phyloP scores from a whole-genome alignment of 257 asterid species.

The Apocynum venetum region DNA sequence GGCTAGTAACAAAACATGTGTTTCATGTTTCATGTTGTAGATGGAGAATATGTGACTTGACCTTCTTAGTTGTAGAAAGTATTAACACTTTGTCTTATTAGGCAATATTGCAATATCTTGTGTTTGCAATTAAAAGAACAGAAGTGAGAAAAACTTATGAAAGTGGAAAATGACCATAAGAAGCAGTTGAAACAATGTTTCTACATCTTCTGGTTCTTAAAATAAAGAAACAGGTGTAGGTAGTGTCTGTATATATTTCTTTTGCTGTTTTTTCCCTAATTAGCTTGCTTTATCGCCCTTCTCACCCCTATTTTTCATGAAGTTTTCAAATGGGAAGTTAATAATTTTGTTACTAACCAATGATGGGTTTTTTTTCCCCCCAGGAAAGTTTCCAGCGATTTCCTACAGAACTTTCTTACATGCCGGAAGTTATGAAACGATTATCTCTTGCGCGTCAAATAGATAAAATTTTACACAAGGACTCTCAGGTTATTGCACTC shows the following conservation, averaged over 20 bases:
- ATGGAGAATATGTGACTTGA: background rate
- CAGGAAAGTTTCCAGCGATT: slow-evolving; percentile 85
- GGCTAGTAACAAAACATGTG: background rate
- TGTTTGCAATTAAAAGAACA: background rate
- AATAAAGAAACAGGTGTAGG: background rate
- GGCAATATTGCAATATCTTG: background rate
- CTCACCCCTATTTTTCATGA: background rate
- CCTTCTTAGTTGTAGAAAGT: background rate
- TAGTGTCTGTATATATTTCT: background rate
- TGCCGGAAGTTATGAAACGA: slow-evolving; percentile 82
- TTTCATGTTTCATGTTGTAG: background rate
- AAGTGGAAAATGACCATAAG: background rate
- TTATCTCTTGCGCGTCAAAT: slow-evolving; percentile 89
- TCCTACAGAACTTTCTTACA: slow-evolving; percentile 70
- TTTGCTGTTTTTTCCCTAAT: background rate
- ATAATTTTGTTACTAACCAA: slow-evolving; percentile 1
- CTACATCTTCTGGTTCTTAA: background rate
- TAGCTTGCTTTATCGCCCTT: too few relatives aligned
- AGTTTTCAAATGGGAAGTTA: background rate
- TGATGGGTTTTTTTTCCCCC: slow-evolving; percentile 17
- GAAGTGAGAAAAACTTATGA: background rate
- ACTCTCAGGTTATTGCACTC: slow-evolving; percentile 61
- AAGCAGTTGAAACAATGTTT: background rate
- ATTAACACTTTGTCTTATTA: background rate
- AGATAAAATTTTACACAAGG: slow-evolving; percentile 72